These are phyloP conservation scores for Ceriops decandra DNA, from an alignment of 345 rosid genomes.

Conservation along the genomic window DNA sequence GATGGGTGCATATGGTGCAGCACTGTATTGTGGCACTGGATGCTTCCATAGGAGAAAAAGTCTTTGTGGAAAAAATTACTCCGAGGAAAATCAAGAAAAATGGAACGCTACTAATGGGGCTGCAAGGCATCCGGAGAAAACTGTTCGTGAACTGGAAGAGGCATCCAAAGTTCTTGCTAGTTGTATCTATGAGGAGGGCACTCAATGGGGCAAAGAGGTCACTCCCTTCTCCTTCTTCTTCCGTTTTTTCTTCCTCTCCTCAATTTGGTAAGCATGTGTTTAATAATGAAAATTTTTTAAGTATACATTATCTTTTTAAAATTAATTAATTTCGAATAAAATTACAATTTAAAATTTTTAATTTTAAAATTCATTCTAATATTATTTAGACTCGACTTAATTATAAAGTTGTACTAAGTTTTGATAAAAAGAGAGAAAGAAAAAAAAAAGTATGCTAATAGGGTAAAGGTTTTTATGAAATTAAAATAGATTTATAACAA, in stretches of 20 bases:
- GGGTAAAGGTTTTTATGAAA: no score
- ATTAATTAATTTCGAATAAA: no score
- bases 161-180: slow-evolving; percentile 30
- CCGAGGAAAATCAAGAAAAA: not conserved
- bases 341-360: no score
- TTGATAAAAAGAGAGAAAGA: no score
- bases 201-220: slow-evolving; percentile 55
- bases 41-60: slow-evolving; percentile 35
- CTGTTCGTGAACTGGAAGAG: slow-evolving; percentile 28
- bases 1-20: slow-evolving; percentile 28
- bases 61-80: slow-evolving; percentile 32
- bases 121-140: slow-evolving; percentile 11
- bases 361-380: no score
- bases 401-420: no score
- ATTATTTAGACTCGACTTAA: no score
- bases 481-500: no score
- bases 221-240: not conserved
- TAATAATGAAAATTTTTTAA: no score
- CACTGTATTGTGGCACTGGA: slow-evolving; percentile 34
- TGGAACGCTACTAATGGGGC: not conserved
- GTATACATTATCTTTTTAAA: no score
- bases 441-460: no score
- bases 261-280: no score
- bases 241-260: not conserved
- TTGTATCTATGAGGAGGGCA: slow-evolving; percentile 31